Conservation (phyloP, 2,329 filamentous ascomycete species). For the Apiospora hydei region DNA sequence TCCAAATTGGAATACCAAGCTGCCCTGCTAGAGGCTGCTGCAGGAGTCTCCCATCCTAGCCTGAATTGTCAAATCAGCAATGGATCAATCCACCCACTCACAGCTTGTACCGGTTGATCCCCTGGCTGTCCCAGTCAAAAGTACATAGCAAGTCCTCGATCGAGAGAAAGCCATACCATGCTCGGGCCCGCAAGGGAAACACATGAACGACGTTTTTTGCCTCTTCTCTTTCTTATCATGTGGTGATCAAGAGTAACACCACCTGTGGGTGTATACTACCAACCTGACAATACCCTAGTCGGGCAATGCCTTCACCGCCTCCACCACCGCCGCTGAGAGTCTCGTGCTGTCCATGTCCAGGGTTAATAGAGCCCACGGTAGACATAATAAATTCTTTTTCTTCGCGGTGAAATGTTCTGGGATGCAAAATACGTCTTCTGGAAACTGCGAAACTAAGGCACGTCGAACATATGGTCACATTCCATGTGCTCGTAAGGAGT, state of each 20-base stretch:
- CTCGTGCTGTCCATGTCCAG: constrained; percentile 1
- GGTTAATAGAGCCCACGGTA: not conserved
- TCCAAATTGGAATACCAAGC: not conserved
- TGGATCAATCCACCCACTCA: constrained; percentile 26
- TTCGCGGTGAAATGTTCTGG: not conserved
- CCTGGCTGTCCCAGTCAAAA: not conserved
- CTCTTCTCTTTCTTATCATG: too few relatives aligned
- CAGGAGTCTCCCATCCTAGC: not conserved
- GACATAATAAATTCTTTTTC: not conserved
- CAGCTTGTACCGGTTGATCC: not conserved
- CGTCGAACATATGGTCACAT: not conserved
- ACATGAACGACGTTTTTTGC: not conserved
- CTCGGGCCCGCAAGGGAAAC: constrained; percentile 5
- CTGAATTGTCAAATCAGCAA: constrained; percentile 34
- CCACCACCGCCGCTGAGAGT: not conserved
- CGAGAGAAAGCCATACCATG: not conserved
- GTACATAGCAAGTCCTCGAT: constrained; percentile 1
- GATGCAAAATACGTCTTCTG: not conserved
- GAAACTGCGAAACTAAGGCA: not conserved
- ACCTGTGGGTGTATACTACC: not conserved
- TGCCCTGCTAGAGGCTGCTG: not conserved
- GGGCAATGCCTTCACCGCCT: constrained; percentile 9
- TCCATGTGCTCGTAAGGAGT: not conserved
- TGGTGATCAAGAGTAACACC: not conserved
- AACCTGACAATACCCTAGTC: not conserved